Evolutionary conservation across 176 grass and related monocot species (phyloP).

Genomic region (Bolboschoenus planiculmis): DNA sequence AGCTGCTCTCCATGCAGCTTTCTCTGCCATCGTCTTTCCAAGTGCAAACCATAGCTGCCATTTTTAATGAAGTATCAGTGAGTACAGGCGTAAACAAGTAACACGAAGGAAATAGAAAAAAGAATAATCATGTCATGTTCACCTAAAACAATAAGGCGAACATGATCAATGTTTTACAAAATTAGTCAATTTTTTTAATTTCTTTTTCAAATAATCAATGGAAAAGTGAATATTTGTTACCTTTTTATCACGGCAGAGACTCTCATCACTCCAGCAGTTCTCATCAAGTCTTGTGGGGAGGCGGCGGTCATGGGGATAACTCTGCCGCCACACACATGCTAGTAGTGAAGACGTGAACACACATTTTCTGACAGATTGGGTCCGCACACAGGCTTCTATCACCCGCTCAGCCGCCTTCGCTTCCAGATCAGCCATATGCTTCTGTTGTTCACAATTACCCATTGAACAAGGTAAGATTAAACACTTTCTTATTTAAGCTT

Average conservation of each 20-base stretch:
- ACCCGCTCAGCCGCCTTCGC: slow-evolving; percentile 75
- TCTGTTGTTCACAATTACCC: slow-evolving; percentile 39
- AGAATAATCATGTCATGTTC: not conserved
- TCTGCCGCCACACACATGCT: slow-evolving; percentile 70
- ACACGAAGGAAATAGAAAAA: not conserved
- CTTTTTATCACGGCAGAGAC: slow-evolving; percentile 85
- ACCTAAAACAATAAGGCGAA: too few relatives aligned
- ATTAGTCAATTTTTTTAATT: not conserved
- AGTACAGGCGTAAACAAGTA: not conserved
- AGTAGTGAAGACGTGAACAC: slow-evolving; percentile 87
- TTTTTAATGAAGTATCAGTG: not conserved
- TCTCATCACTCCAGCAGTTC: slow-evolving; percentile 96
- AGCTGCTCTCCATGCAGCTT: slow-evolving; percentile 77
- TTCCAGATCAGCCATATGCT: slow-evolving; percentile 82
- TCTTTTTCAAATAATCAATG: not conserved
- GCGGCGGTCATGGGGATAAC: slow-evolving; percentile 32
- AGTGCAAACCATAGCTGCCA: slow-evolving; percentile 88
- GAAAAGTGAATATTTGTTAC: slow-evolving; percentile 20
- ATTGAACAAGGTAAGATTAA: not conserved
- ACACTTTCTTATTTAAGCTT: not conserved
- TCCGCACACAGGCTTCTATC: slow-evolving; percentile 73
- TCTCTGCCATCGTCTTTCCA: slow-evolving; percentile 91
- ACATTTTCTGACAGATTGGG: slow-evolving; percentile 74
- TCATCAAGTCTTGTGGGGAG: slow-evolving; percentile 64
- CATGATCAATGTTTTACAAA: not conserved